A percentile compares a stretch with the other conserved stretches of the same genome.
These are phyloP conservation scores for Phoma sp. DNA, from an alignment of 2,329 filamentous ascomycete species.

Conservation along the genomic window DNA sequence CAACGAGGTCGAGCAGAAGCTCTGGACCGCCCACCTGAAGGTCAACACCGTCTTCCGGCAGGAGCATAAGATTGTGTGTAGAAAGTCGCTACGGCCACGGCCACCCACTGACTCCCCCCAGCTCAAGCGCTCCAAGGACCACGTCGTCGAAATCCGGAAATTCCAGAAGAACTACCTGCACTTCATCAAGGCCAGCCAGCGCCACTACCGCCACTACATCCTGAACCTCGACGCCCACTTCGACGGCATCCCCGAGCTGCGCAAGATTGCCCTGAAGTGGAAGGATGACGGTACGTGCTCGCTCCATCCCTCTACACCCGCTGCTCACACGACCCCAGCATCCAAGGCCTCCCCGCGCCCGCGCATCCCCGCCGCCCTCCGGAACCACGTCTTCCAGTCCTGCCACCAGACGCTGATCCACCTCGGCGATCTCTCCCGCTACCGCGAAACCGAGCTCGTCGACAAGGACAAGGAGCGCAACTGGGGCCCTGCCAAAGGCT, in stretches of 20 bases:
- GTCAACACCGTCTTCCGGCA: constrained; percentile 82
- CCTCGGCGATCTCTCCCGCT: constrained; percentile 88
- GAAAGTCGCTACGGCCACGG: background rate
- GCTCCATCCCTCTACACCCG: background rate
- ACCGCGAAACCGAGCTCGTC: constrained; percentile 76
- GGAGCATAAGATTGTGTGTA: constrained; percentile 49
- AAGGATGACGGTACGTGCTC: constrained; percentile 44
- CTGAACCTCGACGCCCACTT: constrained; percentile 73
- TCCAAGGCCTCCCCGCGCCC: constrained; percentile 38
- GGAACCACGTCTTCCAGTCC: constrained; percentile 70
- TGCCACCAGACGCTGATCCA: constrained; percentile 86
- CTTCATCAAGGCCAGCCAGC: constrained; percentile 87
- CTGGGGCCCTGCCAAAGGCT: constrained; percentile 81
- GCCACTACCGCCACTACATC: constrained; percentile 87
- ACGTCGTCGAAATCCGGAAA: constrained; percentile 73
- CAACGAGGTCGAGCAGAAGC: constrained; percentile 70
- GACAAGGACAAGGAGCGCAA: constrained; percentile 72
- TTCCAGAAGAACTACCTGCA: constrained; percentile 80
- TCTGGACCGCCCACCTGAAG: constrained; percentile 81
- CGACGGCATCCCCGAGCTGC: constrained; percentile 64
- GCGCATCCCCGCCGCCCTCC: constrained; percentile 58
- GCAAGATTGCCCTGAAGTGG: constrained; percentile 60
- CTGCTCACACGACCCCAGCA: constrained; percentile 49
- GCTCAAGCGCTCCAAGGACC: constrained; percentile 61
- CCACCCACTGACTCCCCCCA: constrained; percentile 17